Percentiles rank a stretch among this genome's conserved stretches.
phyloP scores from a whole-genome alignment of 2,329 filamentous ascomycete species.

The Zarea fungicola region DNA sequence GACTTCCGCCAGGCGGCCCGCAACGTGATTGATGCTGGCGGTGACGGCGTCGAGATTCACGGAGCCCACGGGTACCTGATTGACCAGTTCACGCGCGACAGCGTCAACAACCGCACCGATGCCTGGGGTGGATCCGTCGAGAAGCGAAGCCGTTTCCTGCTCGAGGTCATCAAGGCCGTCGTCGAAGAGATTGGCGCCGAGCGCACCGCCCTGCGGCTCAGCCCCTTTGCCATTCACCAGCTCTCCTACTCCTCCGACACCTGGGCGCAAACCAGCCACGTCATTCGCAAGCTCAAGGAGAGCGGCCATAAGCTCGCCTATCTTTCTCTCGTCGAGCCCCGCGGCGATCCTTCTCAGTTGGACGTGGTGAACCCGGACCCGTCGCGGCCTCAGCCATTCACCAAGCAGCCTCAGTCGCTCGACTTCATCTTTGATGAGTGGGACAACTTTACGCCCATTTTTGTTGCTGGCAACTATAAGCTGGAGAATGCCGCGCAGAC shows the following conservation, averaged over 20 bases:
- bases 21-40: slow-evolving; percentile 57
- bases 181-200: slow-evolving; percentile 43
- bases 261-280: slow-evolving; percentile 25
- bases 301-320: slow-evolving; percentile 27
- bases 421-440: slow-evolving; percentile 29
- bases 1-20: slow-evolving; percentile 53
- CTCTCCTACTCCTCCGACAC: slow-evolving; percentile 22
- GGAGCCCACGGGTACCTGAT: slow-evolving; percentile 57
- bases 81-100: slow-evolving; percentile 56
- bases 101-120: slow-evolving; percentile 48
- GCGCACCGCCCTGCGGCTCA: slow-evolving; percentile 48
- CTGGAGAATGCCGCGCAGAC: slow-evolving; percentile 20
- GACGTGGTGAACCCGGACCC: slow-evolving; percentile 23
- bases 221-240: slow-evolving; percentile 40
- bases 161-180: slow-evolving; percentile 43
- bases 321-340: slow-evolving; percentile 31
- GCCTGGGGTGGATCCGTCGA: slow-evolving; percentile 49
- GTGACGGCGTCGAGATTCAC: slow-evolving; percentile 63
- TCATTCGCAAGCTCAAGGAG: slow-evolving; percentile 23
- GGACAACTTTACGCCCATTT: slow-evolving; percentile 26
- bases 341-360: slow-evolving; percentile 30
- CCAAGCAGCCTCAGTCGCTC: slow-evolving; percentile 12
- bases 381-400: slow-evolving; percentile 9
- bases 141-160: slow-evolving; percentile 45
- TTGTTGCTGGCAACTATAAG: slow-evolving; percentile 28